These are phyloP conservation scores for Penicillium parvum DNA, from an alignment of 495 filamentous ascomycete genomes.

Conservation along the genomic window DNA sequence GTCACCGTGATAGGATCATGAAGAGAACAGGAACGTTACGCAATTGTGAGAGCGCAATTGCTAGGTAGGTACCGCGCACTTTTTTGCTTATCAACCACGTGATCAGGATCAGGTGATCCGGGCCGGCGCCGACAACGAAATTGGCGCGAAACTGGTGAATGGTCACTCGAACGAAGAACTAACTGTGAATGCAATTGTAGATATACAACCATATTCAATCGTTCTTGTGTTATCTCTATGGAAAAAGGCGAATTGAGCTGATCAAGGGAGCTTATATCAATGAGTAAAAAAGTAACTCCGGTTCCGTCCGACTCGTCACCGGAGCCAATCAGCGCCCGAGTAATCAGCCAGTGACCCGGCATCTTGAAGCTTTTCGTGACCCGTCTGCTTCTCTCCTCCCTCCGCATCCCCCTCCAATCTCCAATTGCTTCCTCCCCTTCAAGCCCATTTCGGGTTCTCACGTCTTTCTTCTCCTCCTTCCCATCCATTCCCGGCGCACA, in stretches of 20 bases:
- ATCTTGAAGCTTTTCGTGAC: constrained; percentile 51
- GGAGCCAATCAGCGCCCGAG: constrained; percentile 38
- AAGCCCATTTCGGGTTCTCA: constrained; percentile 33
- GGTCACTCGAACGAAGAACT: too few species aligned
- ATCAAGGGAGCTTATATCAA: too few species aligned
- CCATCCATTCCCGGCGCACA: constrained; percentile 42
- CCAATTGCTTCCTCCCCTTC: constrained; percentile 39
- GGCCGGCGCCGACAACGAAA: neutral
- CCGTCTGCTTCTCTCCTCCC: constrained; percentile 31
- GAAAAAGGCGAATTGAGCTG: neutral
- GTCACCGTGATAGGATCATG: constrained; percentile 57
- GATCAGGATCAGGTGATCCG: constrained; percentile 29
- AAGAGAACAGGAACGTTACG: constrained; percentile 9
- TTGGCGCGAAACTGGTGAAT: too few species aligned
- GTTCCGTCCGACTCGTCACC: constrained; percentile 44
- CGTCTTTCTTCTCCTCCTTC: constrained; percentile 24
- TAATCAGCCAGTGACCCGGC: constrained; percentile 38
- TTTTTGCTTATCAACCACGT: constrained; percentile 43
- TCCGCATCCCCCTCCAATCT: constrained; percentile 22
- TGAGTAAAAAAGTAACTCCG: constrained; percentile 34
- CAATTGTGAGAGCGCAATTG: constrained; percentile 1
- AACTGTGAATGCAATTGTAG: neutral
- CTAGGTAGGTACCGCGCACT: constrained; percentile 11
- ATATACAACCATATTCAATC: neutral
- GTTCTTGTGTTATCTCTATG: neutral